Base-by-base conservation (phyloP, 2,329 filamentous ascomycete genomes). In the Penicillium brevicompactum region DNA sequence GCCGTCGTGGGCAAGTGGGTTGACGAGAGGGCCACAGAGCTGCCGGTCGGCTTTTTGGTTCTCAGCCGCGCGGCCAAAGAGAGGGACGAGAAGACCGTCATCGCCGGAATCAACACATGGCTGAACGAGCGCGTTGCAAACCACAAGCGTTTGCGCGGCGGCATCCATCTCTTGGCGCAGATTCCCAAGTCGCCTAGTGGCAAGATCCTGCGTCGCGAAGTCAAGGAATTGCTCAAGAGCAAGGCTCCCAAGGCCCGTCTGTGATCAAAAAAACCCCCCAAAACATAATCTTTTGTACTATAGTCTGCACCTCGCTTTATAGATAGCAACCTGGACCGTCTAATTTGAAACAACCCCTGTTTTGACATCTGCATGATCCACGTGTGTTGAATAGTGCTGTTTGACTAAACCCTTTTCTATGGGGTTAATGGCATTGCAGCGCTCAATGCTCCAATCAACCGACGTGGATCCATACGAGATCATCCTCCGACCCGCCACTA, bases 101-200 rank as follows among this genome's bases (percentile, higher is more conserved):
- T 56, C 7, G 46, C 46, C 24, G 57, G 34, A 4, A 60, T 63
- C 16, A 53, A 62, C 30, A 45, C 53, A 7, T 65, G 62, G 61
- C 31, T 73, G 38, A 63, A 63, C 5, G 57, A 61, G 34, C 65
- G 62, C 31, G 62, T 73, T 5, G 68, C 68, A 2, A 63, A 59
- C 43, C 68, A 74, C 49, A 74, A 74, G 57, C 56, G 63, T 44
- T 55, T 73, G 46, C 58, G 71, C 4, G 71, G 70, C 2, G 72
- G 70, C 0, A 66, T 74, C 5, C 56, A 59, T 40, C 68, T 73
- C 18, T 46, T 73, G 13, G 58, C 70, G 40, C 63, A 62, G 21
- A 68, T 74, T 18, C 71, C 72, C 0, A 66, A 72, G 40, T 72
- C 67, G 52, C 65, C 66, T 3, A 66, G 68, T 43, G 70, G 73